Evolutionary conservation across 495 filamentous ascomycete genomes (phyloP), one percentile per base, ranked within the genome.

Genomic region (Parachaetomium inaequale): DNA sequence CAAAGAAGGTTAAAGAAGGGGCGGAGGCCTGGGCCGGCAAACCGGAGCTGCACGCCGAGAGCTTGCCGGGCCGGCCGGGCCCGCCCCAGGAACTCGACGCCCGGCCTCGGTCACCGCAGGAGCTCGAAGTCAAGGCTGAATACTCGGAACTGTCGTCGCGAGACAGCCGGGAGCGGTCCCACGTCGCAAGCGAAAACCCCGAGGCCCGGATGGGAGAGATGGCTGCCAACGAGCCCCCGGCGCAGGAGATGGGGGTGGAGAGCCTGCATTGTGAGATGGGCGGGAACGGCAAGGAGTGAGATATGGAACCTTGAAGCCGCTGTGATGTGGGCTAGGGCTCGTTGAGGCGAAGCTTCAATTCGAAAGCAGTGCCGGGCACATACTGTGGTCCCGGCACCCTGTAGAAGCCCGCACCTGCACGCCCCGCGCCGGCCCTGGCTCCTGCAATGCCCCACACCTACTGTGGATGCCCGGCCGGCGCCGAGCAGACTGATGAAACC

Each of bases 371-470:
- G n/a, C n/a, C n/a, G n/a, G n/a, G n/a, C n/a, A n/a, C n/a, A n/a
- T n/a, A n/a, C n/a, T n/a, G n/a, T n/a, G n/a, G n/a, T n/a, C n/a
- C n/a, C n/a, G 26, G 47, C 26, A 51, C 47, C 47, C 47, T 21
- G 47, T 21, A 51, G 7, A 26, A 51, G 47, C 47, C 47, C 47
- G 47, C 47, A 51, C 26, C 47, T 51, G 50, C 50, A 52, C 50
- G 50, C 51, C 51, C 51, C 31, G 32, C 51, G n/a, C n/a, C 51
- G 32, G 31, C 51, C 51, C 51, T 32, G 31, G 31, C 31, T 32
- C 31, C 31, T 38, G 51, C 51, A 54, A 38, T 54, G 51, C 51
- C 51, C 51, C 32, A 38, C 53, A 42, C 34, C n/a, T n/a, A n/a
- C n/a, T n/a, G n/a, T n/a, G n/a, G n/a, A n/a, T n/a, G n/a, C n/a